Base-by-base conservation (phyloP, 192 early-diverging fungal genomes). In the Funneliformis mosseae region DNA sequence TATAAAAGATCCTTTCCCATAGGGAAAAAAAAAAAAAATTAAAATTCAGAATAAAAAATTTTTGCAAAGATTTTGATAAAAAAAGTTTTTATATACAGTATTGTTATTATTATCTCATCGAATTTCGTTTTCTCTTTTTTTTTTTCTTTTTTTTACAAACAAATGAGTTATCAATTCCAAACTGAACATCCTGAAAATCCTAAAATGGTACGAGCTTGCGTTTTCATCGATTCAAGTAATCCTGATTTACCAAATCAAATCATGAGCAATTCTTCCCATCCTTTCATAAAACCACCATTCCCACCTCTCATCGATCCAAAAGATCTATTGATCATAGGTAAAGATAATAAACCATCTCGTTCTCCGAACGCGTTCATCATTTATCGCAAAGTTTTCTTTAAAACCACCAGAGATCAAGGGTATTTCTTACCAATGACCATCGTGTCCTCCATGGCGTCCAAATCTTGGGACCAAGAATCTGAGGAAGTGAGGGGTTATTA, bases 361-460 rank as follows among this genome's bases (percentile, higher is more conserved):
- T 38, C 64, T 3, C 71, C 71, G 7, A 74, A 74, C 10, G 71
- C 71, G 16, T 74, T 74, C 11, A 74, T 74, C 10, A 39, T 74
- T 45, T 74, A 74, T 46, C 71, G 71, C 16, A 41, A 46, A 14
- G 45, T 27, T 25, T 74, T 74, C n/a, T 27, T 74, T 3, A 46
- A 46, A 74, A 46, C 71, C 14, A 41, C 71, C 0, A 25, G 23
- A 4, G 23, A 25, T 41, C 12, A 45, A 41, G 71, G 71, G 9
- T 74, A 74, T 48, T 27, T 39, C 5, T 27, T 74, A 11, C 71
- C 71, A 11, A 74, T 74, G 71, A 74, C 71, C 0, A 41, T 74
- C 23, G 71, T 74, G 9, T 74, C 71, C 45, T 45, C 71, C 23
- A 74, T 74, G 71, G 71, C 71, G 18, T 74, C 71, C 7, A 55